Conservation (phyloP, 129 eudicot species). For the Helichrysum umbraculigerum region DNA sequence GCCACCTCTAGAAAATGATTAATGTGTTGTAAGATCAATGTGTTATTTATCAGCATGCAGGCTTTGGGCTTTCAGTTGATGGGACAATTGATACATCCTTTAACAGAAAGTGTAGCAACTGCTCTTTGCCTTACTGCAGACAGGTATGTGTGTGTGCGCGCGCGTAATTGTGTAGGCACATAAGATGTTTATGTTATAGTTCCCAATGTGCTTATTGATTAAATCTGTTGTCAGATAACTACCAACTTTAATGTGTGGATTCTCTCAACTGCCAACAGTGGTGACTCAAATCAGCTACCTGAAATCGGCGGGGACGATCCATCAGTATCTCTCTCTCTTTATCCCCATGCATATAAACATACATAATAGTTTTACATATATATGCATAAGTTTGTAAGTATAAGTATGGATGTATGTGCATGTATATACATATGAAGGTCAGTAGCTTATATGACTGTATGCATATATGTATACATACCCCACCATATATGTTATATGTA, state of each 20-base stretch:
- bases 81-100: conserved; percentile 62
- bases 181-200: conserved; percentile 10
- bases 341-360: neutral
- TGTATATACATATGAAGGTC: neutral
- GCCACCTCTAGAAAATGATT: neutral
- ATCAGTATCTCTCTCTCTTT: conserved; percentile 48
- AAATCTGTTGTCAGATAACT: conserved; percentile 44
- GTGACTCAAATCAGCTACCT: conserved; percentile 57
- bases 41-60: conserved; percentile 62
- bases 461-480: neutral
- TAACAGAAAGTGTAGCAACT: conserved; percentile 65
- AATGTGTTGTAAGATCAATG: neutral
- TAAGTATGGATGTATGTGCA: neutral
- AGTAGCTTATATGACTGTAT: neutral
- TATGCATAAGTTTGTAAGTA: neutral
- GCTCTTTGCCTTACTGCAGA: conserved; percentile 76
- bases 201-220: neutral
- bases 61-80: conserved; percentile 86
- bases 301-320: conserved; percentile 81
- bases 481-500: neutral
- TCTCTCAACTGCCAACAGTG: conserved; percentile 51
- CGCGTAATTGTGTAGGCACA: neutral
- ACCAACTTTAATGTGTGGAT: conserved; percentile 75
- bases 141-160: conserved; percentile 38
- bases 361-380: neutral